Conservation (phyloP, 352 stramenopile species). For the Saprolegnia parasitica region DNA sequence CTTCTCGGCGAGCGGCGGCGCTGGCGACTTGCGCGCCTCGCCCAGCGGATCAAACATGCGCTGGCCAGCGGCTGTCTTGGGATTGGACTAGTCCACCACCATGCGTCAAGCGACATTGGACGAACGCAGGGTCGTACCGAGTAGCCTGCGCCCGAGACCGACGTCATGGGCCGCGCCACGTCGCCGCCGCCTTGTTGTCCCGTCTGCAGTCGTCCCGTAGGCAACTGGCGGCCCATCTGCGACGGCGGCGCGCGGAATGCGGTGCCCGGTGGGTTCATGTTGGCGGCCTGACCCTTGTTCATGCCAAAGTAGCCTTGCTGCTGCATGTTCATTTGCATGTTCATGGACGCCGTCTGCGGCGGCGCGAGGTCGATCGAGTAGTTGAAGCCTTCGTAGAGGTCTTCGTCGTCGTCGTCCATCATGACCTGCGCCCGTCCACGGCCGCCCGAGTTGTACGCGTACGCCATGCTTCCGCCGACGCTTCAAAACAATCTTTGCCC, state of each 20-base stretch:
- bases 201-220: slow-evolving; percentile 59
- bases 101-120: not conserved
- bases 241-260: slow-evolving; percentile 68
- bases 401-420: slow-evolving; percentile 73
- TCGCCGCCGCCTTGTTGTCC: slow-evolving; percentile 41
- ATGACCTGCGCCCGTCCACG: slow-evolving; percentile 13
- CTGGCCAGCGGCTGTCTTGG: slow-evolving; percentile 58
- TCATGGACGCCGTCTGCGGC: slow-evolving; percentile 55
- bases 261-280: slow-evolving; percentile 63
- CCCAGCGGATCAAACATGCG: slow-evolving; percentile 89
- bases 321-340: slow-evolving; percentile 25
- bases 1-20: slow-evolving; percentile 86
- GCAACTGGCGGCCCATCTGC: slow-evolving; percentile 68
- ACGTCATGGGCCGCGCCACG: slow-evolving; percentile 90
- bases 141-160: slow-evolving; percentile 88
- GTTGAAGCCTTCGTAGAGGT: slow-evolving; percentile 89
- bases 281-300: slow-evolving; percentile 29
- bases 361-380: slow-evolving; percentile 79
- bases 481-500: not conserved
- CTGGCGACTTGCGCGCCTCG: slow-evolving; percentile 69
- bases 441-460: slow-evolving; percentile 17
- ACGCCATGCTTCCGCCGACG: not conserved
- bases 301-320: slow-evolving; percentile 24
- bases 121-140: slow-evolving; percentile 41
- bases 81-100: slow-evolving; percentile 52